phyloP scores from a whole-genome alignment of 208 protist species.

The Spironucleus salmonicida region DNA sequence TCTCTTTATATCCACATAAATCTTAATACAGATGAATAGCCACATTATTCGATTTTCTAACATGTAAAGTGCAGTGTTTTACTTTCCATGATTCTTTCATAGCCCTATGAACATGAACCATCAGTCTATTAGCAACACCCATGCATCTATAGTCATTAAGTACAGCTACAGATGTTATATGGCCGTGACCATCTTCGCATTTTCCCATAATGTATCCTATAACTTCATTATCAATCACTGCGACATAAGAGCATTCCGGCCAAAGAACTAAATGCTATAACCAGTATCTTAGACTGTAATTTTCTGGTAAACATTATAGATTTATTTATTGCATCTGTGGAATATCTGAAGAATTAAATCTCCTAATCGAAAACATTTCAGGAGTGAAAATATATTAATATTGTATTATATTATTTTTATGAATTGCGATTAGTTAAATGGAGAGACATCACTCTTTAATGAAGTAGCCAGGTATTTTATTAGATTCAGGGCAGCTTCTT shows the following conservation, averaged over 20 bases:
- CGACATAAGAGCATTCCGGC: neutral
- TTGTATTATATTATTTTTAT: too few species aligned
- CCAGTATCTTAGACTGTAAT: neutral
- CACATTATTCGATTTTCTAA: neutral
- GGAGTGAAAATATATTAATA: too few species aligned
- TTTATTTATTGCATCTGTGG: neutral
- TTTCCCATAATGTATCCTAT: neutral
- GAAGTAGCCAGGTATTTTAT: too few species aligned
- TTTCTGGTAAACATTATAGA: neutral
- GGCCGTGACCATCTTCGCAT: neutral
- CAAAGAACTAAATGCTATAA: neutral
- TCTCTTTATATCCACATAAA: neutral
- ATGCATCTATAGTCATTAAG: neutral
- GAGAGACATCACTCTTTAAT: too few species aligned
- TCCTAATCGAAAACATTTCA: neutral
- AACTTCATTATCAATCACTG: neutral
- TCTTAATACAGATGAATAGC: neutral
- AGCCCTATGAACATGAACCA: neutral
- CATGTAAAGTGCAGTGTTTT: neutral
- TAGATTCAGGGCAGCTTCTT: too few species aligned
- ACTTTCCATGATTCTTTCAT: neutral
- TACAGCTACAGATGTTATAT: neutral
- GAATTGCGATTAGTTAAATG: too few species aligned
- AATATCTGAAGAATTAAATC: neutral
- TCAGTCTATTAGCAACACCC: neutral